Conservation (phyloP, 495 filamentous ascomycete genomes). For the Hyaloscypha finlandica region DNA sequence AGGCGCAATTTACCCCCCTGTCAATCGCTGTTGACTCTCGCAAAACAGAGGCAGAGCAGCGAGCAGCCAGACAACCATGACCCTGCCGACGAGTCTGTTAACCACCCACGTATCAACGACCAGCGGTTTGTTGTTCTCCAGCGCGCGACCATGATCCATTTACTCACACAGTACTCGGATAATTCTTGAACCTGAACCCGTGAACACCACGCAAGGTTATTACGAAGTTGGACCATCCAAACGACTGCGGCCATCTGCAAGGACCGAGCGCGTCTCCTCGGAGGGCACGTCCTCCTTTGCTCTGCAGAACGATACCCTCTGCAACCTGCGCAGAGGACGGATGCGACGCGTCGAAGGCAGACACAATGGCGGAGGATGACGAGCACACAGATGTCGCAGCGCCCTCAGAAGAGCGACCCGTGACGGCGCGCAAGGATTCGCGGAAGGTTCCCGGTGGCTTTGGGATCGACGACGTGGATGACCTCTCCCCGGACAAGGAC, state of each 20-base stretch:
- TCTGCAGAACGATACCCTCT: neutral
- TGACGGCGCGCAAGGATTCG: conserved; percentile 29
- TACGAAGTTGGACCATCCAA: neutral
- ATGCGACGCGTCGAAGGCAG: conserved; percentile 28
- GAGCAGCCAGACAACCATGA: neutral
- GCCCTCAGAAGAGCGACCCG: conserved; percentile 20
- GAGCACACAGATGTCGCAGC: conserved; percentile 13
- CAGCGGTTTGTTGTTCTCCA: neutral
- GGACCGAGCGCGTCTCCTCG: conserved; percentile 24
- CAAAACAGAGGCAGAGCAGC: neutral
- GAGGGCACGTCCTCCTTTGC: neutral
- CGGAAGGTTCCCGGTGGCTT: conserved; percentile 30
- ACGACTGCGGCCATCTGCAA: neutral
- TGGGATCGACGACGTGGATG: conserved; percentile 27
- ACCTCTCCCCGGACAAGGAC: conserved; percentile 29
- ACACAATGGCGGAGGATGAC: conserved; percentile 30
- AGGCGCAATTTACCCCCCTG: neutral
- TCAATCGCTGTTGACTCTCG: neutral
- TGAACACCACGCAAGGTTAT: neutral
- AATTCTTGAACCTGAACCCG: neutral
- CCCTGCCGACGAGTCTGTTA: neutral
- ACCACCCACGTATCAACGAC: neutral
- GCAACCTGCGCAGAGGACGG: conserved; percentile 10
- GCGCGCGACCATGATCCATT: neutral
- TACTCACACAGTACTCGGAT: neutral